Base-by-base conservation (phyloP, 495 filamentous ascomycete species). In the Rostrohypoxylon terebratum region DNA sequence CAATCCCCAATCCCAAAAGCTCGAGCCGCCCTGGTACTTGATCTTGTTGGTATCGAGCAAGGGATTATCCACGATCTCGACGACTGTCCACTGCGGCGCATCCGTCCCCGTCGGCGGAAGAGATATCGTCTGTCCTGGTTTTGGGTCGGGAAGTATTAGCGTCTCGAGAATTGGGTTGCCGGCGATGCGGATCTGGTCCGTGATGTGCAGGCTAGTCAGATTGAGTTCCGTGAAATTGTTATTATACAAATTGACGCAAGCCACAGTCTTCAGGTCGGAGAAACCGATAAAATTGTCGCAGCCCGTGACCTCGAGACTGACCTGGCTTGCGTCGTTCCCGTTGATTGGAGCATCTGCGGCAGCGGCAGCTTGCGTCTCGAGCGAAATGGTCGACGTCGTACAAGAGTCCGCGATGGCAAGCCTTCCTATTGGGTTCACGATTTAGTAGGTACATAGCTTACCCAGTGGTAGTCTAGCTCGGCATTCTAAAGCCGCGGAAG, bases 51-150 rank as follows among this genome's bases (percentile, higher is more conserved):
- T 47, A 5, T 54, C 44, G 0, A 71, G 36, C n/a, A 13, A 20
- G 14, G 66, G 58, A 23, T 69, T 69, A 20, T 63, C 59, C 10
- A 63, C 50, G 4, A 69, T 57, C 51, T 69, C 66, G 8, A 69
- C 66, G 11, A 55, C 40, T 13, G 66, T 63, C 66, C 66, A 69
- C 50, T 55, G 48, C 18, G 66, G 66, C 66, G 66, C 66, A 14
- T 69, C 66, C 16, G 48, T 40, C 14, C 66, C 59, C 11, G 66
- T 63, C 9, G 66, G 66, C 9, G 66, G 66, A 10, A 69, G 59
- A 1, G 58, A 38, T 38, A 69, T 25, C 11, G 58, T 63, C 48
- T 58, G 66, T 5, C 66, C 50, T 10, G 59, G 59, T 2, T 42
- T 50, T 25, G 66, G 59, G 28, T 63, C 59, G 2, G 66, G 66